phyloP scores from a whole-genome alignment of 208 protist genomes.

The Trypanosoma melophagium region DNA sequence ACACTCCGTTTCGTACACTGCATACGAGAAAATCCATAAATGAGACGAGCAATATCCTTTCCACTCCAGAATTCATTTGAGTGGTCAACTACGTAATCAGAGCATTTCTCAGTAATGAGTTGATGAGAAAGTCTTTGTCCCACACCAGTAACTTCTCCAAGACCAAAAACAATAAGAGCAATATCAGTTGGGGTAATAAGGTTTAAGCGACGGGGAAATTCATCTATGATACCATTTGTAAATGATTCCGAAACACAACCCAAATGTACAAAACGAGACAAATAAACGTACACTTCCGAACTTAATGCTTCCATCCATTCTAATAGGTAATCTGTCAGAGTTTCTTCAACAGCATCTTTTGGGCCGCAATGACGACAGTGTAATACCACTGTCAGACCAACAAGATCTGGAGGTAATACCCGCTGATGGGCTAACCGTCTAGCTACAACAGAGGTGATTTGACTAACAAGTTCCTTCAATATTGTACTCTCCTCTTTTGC shows the following conservation, averaged over 20 bases:
- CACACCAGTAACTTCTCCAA: constrained; percentile 54
- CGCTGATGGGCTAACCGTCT: neutral
- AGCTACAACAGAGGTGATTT: constrained; percentile 5
- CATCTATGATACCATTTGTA: constrained; percentile 27
- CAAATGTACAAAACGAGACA: constrained; percentile 16
- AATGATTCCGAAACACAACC: neutral
- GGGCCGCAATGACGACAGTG: constrained; percentile 5
- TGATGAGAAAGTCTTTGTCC: constrained; percentile 75
- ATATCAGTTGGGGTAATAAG: constrained; percentile 51
- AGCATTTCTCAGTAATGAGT: constrained; percentile 53
- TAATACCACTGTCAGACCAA: constrained; percentile 22
- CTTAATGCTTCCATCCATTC: constrained; percentile 22
- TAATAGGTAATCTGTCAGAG: constrained; percentile 17
- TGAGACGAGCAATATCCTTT: constrained; percentile 50
- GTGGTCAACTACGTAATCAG: constrained; percentile 77
- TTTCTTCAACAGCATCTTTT: constrained; percentile 2
- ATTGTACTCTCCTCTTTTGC: neutral
- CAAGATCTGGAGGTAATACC: constrained; percentile 24
- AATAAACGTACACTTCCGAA: constrained; percentile 17
- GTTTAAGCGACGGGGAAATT: constrained; percentile 47
- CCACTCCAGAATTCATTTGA: constrained; percentile 66
- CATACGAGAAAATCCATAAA: constrained; percentile 77
- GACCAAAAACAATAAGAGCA: constrained; percentile 43
- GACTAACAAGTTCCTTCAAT: constrained; percentile 6
- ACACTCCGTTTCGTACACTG: constrained; percentile 75